Evolutionary conservation across 2,329 filamentous ascomycete genomes (phyloP).

Genomic region (Fusarium algeriense): DNA sequence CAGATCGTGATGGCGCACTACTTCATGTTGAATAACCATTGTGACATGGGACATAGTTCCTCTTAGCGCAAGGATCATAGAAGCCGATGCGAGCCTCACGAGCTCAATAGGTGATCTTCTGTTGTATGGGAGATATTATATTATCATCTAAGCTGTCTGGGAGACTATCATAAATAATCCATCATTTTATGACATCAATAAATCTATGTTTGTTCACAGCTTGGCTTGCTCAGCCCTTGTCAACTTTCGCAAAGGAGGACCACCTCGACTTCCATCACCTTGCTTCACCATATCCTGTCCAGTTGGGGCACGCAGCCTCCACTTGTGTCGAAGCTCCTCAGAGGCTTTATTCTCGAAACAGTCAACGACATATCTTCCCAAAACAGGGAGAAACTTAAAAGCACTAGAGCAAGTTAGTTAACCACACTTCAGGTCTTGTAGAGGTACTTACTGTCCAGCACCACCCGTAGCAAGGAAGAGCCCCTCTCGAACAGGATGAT

Average conservation of each 20-base stretch:
- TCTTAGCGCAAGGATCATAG: background rate
- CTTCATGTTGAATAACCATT: background rate
- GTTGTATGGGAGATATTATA: too few species aligned
- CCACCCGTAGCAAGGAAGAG: constrained; percentile 62
- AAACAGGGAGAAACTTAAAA: constrained; percentile 40
- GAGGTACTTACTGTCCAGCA: constrained; percentile 43
- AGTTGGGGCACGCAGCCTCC: constrained; percentile 42
- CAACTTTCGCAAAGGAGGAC: constrained; percentile 46
- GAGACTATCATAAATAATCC: background rate
- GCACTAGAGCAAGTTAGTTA: constrained; percentile 22
- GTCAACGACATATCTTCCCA: constrained; percentile 46
- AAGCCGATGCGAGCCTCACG: too few species aligned
- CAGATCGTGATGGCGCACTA: background rate
- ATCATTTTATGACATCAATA: background rate
- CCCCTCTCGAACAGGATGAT: constrained; percentile 63
- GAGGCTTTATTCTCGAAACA: constrained; percentile 51
- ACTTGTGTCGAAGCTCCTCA: constrained; percentile 46
- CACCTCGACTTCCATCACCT: constrained; percentile 49
- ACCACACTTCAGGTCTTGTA: fast-evolving
- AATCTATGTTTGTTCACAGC: constrained; percentile 16
- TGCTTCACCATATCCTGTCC: constrained; percentile 27
- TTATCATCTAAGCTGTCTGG: too few species aligned
- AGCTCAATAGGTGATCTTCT: too few species aligned
- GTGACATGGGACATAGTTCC: too few species aligned
- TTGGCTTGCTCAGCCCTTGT: constrained; percentile 47